Evolutionary conservation across 345 rosid genomes (phyloP), one percentile per base, ranked within the genome.

Genomic region (Pistacia integerrima): DNA sequence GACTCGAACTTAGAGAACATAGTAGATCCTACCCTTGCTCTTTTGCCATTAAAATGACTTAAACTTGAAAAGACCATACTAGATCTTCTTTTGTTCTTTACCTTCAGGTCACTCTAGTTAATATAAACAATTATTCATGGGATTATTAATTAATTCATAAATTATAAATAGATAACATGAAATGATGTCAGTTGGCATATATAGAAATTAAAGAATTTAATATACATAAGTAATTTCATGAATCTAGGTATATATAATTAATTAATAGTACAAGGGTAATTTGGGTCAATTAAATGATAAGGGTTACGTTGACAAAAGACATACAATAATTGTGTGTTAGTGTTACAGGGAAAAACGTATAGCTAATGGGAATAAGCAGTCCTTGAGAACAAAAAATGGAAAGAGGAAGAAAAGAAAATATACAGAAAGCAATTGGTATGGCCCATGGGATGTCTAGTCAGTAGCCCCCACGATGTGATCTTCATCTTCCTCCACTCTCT

Each of bases 381-480:
- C 4, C 36, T 20, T 16, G 10, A 66, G 67, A 35, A 30, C 44
- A 28, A 8, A 55, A 70, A 7, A 69, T 38, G 0, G 12, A 62
- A 63, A 48, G 77, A 68, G 1, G 48, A 75, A 74, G 48, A 67
- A 64, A 65, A 62, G 49, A 57, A 25, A 62, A 38, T 69, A 22
- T 13, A 76, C 14, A 58, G 74, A 82, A 82, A 82, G 85, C 78
- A 79, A 77, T 33, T 38, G 25, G 54, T 69, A 74, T 82, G 89
- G 87, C 84, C 91, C 91, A 81, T 83, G 52, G 63, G 76, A 70
- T 81, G 86, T 84, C 86, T 72, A 70, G 52, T 77, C 69, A 25
- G 48, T 55, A 79, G 81, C 79, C 85, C 83, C 83, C 82, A 63
- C 79, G 84, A 77, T 80, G 78, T 83, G 74, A 76, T 79, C 76